Evolutionary conservation across 2,329 filamentous ascomycete species (phyloP).

Genomic region (Dothideomycetes sp.): DNA sequence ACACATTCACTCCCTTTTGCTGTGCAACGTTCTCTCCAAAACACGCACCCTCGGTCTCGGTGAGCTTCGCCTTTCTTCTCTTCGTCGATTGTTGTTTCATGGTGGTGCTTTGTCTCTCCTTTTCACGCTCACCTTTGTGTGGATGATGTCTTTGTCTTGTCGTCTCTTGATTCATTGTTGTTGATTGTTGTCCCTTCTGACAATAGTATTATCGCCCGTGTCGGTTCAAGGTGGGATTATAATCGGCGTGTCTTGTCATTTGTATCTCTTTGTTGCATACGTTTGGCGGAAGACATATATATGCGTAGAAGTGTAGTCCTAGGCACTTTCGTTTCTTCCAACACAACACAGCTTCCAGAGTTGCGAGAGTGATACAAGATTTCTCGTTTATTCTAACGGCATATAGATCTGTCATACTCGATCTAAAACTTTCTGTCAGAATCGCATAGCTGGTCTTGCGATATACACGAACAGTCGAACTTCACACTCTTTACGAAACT

Average conservation of each 20-base stretch:
- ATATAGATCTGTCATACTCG: not conserved
- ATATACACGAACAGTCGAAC: conserved; percentile 6
- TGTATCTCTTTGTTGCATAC: no score
- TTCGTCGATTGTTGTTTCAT: not conserved
- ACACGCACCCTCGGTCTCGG: not conserved
- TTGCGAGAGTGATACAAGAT: not conserved
- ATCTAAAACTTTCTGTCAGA: not conserved
- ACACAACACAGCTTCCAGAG: not conserved
- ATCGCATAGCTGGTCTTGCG: conserved; percentile 10
- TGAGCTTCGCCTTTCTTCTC: not conserved
- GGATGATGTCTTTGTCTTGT: not conserved
- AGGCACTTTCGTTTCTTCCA: no score
- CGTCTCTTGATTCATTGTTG: not conserved
- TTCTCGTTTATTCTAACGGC: not conserved
- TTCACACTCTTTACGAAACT: not conserved
- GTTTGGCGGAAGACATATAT: no score
- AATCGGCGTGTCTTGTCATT: no score
- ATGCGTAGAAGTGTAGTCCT: no score
- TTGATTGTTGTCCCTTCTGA: no score
- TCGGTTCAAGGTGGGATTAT: no score
- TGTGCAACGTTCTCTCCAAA: not conserved
- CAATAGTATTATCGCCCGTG: no score
- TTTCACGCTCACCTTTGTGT: not conserved
- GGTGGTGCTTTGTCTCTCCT: not conserved
- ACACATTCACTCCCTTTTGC: not conserved